phyloP scores from a whole-genome alignment of 805 yeast species.

The Danielia reshetovae region DNA sequence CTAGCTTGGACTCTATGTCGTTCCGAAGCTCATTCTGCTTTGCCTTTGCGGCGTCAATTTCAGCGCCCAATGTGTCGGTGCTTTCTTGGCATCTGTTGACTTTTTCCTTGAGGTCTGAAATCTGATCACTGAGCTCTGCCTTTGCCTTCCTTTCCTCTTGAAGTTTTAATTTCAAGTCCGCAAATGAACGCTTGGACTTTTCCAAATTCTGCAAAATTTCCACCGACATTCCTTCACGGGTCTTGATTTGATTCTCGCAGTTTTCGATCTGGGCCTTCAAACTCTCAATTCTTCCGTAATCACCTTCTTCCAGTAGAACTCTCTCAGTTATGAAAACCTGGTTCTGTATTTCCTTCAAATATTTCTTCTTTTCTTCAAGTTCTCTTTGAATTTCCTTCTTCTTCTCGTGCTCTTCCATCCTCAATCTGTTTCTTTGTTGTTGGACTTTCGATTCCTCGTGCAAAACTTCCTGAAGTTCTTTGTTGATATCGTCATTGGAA shows the following conservation, averaged over 20 bases:
- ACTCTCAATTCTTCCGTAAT: constrained; percentile 38
- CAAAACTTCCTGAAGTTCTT: constrained; percentile 14
- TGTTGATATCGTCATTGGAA: constrained; percentile 13
- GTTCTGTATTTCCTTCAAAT: constrained; percentile 14
- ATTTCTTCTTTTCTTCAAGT: constrained; percentile 7
- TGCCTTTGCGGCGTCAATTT: constrained; percentile 12
- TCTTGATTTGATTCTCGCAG: constrained; percentile 23
- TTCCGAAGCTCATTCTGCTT: constrained; percentile 10
- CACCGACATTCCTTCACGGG: constrained; percentile 24
- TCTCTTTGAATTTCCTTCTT: constrained; percentile 8
- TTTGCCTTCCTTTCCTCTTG: constrained; percentile 4
- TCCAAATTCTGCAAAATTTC: constrained; percentile 15
- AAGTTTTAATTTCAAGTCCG: constrained; percentile 4
- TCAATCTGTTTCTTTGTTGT: constrained; percentile 14
- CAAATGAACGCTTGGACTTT: constrained; percentile 4
- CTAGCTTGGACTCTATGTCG: constrained; percentile 12
- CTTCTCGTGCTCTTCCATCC: constrained; percentile 11
- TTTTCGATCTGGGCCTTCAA: constrained; percentile 31
- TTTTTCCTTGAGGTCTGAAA: constrained; percentile 17
- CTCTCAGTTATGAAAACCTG: constrained; percentile 31
- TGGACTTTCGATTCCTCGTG: constrained; percentile 12
- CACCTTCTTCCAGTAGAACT: constrained; percentile 43
- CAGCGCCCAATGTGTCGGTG: constrained; percentile 16
- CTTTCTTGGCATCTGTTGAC: constrained; percentile 9
- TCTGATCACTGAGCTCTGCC: constrained; percentile 1